These are phyloP conservation scores for Boletus sensibilis DNA, from an alignment of 768 basidiomycete species.

Conservation along the genomic window DNA sequence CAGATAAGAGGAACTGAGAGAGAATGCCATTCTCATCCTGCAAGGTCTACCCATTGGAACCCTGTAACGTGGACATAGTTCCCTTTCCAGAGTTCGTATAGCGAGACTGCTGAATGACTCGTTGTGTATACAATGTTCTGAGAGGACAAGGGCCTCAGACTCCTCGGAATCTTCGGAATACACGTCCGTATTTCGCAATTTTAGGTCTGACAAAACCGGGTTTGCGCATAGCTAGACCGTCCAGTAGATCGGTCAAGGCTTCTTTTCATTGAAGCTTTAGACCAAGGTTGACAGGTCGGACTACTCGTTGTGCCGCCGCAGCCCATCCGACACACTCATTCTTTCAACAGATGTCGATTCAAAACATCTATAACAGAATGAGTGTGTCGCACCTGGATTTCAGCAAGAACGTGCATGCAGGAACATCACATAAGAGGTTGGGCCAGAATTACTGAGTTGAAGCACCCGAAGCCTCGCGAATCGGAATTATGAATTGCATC, in stretches of 20 bases:
- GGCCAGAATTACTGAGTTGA: neutral
- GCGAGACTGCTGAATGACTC: neutral
- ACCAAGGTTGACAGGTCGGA: neutral
- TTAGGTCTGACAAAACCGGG: neutral
- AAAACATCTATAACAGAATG: neutral
- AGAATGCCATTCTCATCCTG: neutral
- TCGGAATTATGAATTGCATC: neutral
- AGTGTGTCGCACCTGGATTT: neutral
- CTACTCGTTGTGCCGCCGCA: neutral
- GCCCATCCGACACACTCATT: too few relatives aligned
- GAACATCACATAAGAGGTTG: neutral
- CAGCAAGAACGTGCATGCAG: neutral
- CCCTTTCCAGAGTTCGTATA: neutral
- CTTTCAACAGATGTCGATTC: too few relatives aligned
- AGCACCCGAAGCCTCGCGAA: neutral
- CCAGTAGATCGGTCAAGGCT: neutral
- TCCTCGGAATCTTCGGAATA: neutral
- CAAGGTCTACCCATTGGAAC: neutral
- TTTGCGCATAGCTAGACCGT: neutral
- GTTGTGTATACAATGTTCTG: neutral
- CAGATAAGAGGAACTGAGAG: neutral
- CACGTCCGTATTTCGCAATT: too few relatives aligned
- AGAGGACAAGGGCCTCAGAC: neutral
- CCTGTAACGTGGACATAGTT: neutral
- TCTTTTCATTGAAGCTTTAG: too few relatives aligned